Conservation (phyloP, 148 eudicot species). For the Pouteria glomerata region DNA sequence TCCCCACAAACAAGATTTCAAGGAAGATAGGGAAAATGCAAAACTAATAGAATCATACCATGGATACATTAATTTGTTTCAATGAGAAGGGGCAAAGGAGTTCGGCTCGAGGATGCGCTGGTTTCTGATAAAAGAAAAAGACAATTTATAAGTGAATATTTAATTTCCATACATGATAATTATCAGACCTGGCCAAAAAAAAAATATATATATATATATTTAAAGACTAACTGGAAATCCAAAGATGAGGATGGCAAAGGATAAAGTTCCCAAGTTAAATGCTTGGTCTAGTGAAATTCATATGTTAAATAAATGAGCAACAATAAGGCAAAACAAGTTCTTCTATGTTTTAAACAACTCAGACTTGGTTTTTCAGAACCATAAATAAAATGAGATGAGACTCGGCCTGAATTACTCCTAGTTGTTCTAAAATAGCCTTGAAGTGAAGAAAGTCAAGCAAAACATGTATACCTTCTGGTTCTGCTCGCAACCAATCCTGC, state of each 20-base stretch:
- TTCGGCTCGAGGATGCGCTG: conserved; percentile 26
- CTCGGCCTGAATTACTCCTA: conserved; percentile 7
- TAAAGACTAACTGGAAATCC: neutral
- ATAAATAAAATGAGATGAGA: neutral
- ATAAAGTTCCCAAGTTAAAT: neutral
- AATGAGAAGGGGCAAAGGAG: conserved; percentile 39
- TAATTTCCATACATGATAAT: too few species aligned
- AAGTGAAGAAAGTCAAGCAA: neutral
- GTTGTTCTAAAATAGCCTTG: neutral
- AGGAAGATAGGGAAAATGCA: neutral
- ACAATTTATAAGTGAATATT: neutral
- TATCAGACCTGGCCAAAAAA: too few species aligned
- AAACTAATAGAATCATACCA: conserved; percentile 27
- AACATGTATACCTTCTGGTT: conserved; percentile 44
- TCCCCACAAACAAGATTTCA: neutral
- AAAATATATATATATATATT: neutral
- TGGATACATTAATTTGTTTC: conserved; percentile 38
- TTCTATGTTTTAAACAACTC: neutral
- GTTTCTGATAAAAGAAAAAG: conserved; percentile 25
- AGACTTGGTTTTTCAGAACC: neutral
- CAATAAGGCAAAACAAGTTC: neutral
- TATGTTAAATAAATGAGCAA: neutral
- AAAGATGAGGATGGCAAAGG: neutral
- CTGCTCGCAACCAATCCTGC: conserved; percentile 81
- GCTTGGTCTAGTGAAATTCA: too few species aligned